Base-by-base conservation (phyloP, 345 rosid species). In the Bruguiera parviflora region DNA sequence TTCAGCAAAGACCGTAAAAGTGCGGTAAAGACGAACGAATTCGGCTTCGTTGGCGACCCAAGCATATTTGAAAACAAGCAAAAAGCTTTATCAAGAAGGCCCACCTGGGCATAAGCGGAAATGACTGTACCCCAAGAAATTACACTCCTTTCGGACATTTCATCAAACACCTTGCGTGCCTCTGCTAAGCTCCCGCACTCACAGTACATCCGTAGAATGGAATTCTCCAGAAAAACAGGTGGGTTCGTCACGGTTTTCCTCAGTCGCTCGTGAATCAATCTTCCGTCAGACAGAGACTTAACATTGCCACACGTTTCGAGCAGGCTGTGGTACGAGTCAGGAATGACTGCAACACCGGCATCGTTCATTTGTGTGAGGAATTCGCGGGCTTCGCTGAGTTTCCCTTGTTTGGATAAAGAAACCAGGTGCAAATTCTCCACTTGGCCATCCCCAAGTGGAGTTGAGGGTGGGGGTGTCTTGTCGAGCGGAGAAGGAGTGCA, bases 351-450 rank as follows among this genome's bases (percentile, higher is more conserved):
- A 65, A 85, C 78, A 52, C 88, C 85, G 49, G 86, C 86, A 32
- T 79, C 75, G 60, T 84, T 84, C 85, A 87, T 79, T 71, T 77
- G 78, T 67, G 70, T 47, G 75, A 86, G 83, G 78, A 87, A 84
- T 68, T 76, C 82, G 51, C 70, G 81, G n/a, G 90, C 92, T 69
- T 86, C 91, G 58, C 79, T 78, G 75, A 88, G 86, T 75, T 85
- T 88, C 56, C 81, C 79, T 55, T 80, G 82, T 57, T 81, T 86
- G 33, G 89, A 85, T 46, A 88, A 76, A 27, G 90, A 84, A 57
- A 84, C 70, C 70, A 90, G 64, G 69, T 81, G 87, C 2, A 85
- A 58, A 80, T 82, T 85, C 84, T 90, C 93, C 1, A 82, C 84
- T 33, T 77, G 81, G 28, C 84, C 84, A 32, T 77, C 79, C 72